Evolutionary conservation across 495 filamentous ascomycete species (phyloP), one percentile per base, ranked within the genome.

Genomic region (Penicillium angulare): DNA sequence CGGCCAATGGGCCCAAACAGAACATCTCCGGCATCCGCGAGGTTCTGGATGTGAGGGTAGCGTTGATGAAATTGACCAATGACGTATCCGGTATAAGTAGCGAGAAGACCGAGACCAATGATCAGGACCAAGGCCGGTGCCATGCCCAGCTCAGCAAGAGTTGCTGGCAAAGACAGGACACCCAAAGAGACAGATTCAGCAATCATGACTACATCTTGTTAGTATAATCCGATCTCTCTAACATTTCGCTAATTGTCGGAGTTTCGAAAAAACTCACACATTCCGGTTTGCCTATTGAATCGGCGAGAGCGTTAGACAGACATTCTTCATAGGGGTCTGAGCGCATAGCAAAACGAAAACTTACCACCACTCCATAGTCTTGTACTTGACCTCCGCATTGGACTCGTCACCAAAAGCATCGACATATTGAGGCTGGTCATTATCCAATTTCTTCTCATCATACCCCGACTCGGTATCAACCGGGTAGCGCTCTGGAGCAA

Each of bases 21-120:
- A 47, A 92, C 68, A 20, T 80, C 66, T n/a, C 85, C 84, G 1
- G 81, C 86, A 56, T 93, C 87, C n/a, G 83, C 84, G 57, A 90
- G 84, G 65, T 83, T 82, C 56, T 82, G 71, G n/a, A 90, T 79
- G 13, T 82, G 69, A 3, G 64, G 64, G 26, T 73, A 71, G 9
- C 55, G 56, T 22, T 56, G 48, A n/a, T 58, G 57, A 53, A 71
- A 66, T 41, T 69, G 64, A 15, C 50, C 59, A 29, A 73, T 65
- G 1, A 66, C 54, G 47, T 66, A 69, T 29, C 62, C 66, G 13
- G 68, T 65, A 33, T 71, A 71, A 1, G 84, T 85, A 33, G 87
- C 82, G 9, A 88, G 49, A n/a, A 88, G 50, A 18, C 86, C 86
- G 16, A 85, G 60, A n/a, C 66, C 60, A 24, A 86, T 52, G 21